Conservation (phyloP, 2,329 filamentous ascomycete genomes). For the Fusarium nanum region DNA sequence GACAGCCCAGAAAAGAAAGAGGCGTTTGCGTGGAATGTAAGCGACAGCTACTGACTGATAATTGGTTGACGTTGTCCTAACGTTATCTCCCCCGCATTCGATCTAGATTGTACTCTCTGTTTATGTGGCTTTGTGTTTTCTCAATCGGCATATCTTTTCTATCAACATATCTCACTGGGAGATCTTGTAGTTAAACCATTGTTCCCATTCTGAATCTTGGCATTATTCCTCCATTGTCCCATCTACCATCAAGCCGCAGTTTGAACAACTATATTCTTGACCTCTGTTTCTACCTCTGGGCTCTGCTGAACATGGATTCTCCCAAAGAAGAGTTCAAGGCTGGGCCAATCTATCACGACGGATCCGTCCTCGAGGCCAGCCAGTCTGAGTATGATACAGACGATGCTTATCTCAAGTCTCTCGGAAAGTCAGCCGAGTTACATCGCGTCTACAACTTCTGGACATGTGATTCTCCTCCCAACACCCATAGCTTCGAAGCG, state of each 20-base stretch:
- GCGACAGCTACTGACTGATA: too few relatives aligned
- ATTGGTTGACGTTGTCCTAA: too few relatives aligned
- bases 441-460: slow-evolving; percentile 26
- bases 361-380: not conserved
- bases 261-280: too few relatives aligned
- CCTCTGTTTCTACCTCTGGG: too few relatives aligned
- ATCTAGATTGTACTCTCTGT: not conserved
- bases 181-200: too few relatives aligned
- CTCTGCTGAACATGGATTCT: not conserved
- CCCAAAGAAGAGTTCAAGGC: not conserved
- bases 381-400: not conserved
- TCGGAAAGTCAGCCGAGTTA: slow-evolving; percentile 11
- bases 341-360: not conserved
- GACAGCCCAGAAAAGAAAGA: not conserved
- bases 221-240: too few relatives aligned
- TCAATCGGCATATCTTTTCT: too few relatives aligned
- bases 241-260: too few relatives aligned
- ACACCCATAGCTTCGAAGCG: too few relatives aligned
- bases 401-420: slow-evolving; percentile 13
- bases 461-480: not conserved
- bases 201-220: slow-evolving; percentile 2
- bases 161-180: too few relatives aligned
- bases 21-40: not conserved
- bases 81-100: slow-evolving; percentile 9
- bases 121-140: not conserved